Evolutionary conservation across 2,329 filamentous ascomycete genomes (phyloP).

Genomic region (Diaporthe sp.): DNA sequence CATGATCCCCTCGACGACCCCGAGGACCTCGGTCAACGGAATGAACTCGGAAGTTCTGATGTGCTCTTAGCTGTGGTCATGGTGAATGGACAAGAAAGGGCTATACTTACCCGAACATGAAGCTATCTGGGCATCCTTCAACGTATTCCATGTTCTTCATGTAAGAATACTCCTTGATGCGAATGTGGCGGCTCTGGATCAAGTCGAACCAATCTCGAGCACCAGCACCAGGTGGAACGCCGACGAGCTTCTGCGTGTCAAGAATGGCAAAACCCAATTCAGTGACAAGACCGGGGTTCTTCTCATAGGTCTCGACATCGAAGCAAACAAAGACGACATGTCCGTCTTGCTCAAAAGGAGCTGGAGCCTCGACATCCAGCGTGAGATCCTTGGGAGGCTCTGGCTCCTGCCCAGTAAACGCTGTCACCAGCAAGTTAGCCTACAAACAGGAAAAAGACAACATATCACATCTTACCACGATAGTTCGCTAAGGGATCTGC

Average conservation of each 20-base stretch:
- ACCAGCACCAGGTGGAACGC: constrained; percentile 69
- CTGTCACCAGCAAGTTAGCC: constrained; percentile 1
- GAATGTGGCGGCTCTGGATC: constrained; percentile 82
- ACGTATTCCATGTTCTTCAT: constrained; percentile 79
- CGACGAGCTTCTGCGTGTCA: constrained; percentile 73
- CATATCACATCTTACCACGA: constrained; percentile 13
- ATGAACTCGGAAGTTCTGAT: constrained; percentile 60
- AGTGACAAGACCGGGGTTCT: constrained; percentile 75
- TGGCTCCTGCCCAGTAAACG: constrained; percentile 37
- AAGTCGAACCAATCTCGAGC: constrained; percentile 76
- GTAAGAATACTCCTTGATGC: constrained; percentile 77
- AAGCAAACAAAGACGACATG: constrained; percentile 81
- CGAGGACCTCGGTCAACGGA: constrained; percentile 50
- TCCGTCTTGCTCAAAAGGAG: constrained; percentile 62
- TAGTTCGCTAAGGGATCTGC: background rate
- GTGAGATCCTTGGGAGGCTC: constrained; percentile 4
- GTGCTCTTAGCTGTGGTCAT: constrained; percentile 38
- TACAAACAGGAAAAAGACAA: background rate
- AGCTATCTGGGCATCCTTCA: constrained; percentile 78
- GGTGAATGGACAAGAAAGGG: background rate
- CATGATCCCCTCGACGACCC: constrained; percentile 56
- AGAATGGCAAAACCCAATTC: constrained; percentile 89
- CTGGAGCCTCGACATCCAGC: constrained; percentile 61
- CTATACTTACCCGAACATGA: constrained; percentile 79
- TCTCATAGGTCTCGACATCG: constrained; percentile 88